Evolutionary conservation across 257 asterid species (phyloP).

Genomic region (Solanum bulbocastanum): DNA sequence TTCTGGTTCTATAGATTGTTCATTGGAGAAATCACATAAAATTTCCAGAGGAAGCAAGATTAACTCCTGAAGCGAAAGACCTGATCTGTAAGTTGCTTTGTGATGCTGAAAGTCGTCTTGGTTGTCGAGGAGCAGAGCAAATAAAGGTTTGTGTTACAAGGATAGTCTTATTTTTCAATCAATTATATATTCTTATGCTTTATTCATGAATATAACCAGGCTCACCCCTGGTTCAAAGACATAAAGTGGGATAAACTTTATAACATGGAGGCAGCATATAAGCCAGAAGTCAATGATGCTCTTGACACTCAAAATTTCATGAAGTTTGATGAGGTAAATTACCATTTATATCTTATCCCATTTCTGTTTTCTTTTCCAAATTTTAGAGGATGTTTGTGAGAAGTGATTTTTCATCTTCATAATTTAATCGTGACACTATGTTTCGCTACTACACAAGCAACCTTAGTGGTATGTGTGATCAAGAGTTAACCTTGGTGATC

Average conservation of each 20-base stretch:
- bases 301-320: slow-evolving; percentile 79
- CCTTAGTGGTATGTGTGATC: neutral
- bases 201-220: slow-evolving; percentile 25
- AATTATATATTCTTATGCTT: neutral
- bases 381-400: neutral
- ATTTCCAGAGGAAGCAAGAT: slow-evolving; percentile 56
- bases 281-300: slow-evolving; percentile 73
- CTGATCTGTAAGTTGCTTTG: slow-evolving; percentile 55
- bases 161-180: neutral
- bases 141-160: slow-evolving; percentile 38
- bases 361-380: neutral
- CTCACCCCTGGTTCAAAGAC: slow-evolving; percentile 85
- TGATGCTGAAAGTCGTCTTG: slow-evolving; percentile 53
- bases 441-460: neutral
- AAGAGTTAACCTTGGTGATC: neutral
- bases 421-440: neutral
- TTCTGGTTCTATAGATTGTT: slow-evolving; percentile 41
- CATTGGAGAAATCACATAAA: slow-evolving; percentile 57
- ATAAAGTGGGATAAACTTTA: slow-evolving; percentile 64
- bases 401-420: neutral
- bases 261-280: slow-evolving; percentile 71
- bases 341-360: neutral
- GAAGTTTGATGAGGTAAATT: slow-evolving; percentile 64
- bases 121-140: slow-evolving; percentile 62
- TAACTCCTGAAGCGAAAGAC: slow-evolving; percentile 64